phyloP scores from a whole-genome alignment of 495 filamentous ascomycete genomes.

The Staphylotrichum tortipilum region DNA sequence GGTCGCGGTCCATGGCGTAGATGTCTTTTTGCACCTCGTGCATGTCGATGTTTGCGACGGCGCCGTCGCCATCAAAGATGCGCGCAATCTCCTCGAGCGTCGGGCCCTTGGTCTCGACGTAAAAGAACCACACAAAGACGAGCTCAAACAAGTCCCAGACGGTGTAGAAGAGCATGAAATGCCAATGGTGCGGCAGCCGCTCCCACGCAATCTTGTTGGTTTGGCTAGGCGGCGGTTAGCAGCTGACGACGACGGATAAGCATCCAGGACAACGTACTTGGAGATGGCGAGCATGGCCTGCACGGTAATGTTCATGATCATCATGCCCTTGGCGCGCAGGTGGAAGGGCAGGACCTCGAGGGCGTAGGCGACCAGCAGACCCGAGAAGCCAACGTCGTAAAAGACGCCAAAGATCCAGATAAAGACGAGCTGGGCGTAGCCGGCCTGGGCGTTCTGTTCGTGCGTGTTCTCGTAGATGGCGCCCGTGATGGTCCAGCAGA shows the following conservation, averaged over 20 bases:
- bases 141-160: conserved; percentile 52
- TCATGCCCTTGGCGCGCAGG: conserved; percentile 62
- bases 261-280: conserved; percentile 37
- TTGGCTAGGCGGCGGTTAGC: conserved; percentile 34
- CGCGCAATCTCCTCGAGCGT: conserved; percentile 56
- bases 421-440: conserved; percentile 48
- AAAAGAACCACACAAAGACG: conserved; percentile 58
- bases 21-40: conserved; percentile 41
- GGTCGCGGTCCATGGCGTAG: conserved; percentile 27
- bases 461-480: conserved; percentile 43
- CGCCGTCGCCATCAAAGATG: conserved; percentile 51
- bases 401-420: conserved; percentile 55
- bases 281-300: conserved; percentile 52
- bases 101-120: conserved; percentile 55
- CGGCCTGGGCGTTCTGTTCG: conserved; percentile 32
- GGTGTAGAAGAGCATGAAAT: conserved; percentile 57
- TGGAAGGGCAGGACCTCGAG: conserved; percentile 61
- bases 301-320: conserved; percentile 54
- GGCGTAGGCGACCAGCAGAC: conserved; percentile 55
- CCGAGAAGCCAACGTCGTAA: conserved; percentile 54
- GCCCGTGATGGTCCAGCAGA: conserved; percentile 48
- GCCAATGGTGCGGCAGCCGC: conserved; percentile 46
- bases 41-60: conserved; percentile 43
- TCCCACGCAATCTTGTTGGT: conserved; percentile 56
- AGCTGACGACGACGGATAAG: not conserved